These are phyloP conservation scores for Volvox reticuliferus DNA, from an alignment of 139 green algal species.

Conservation along the genomic window DNA sequence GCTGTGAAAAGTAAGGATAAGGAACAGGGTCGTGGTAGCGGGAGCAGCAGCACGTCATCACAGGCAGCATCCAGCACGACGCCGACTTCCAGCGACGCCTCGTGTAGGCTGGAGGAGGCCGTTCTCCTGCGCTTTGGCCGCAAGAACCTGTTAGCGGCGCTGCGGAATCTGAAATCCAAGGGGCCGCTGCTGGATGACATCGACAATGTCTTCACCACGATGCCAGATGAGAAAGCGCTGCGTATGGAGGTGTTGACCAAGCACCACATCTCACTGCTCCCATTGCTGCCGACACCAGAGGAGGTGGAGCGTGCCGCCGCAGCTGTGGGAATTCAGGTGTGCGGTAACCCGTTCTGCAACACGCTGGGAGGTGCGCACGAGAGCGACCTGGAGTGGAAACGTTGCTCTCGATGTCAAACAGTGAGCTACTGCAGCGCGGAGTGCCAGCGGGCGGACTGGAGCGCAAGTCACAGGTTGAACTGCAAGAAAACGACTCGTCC, in stretches of 20 bases:
- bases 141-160: background rate
- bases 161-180: background rate
- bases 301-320: background rate
- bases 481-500: background rate
- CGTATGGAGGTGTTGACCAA: background rate
- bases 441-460: slow-evolving; percentile 14
- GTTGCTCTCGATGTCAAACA: slow-evolving; percentile 4
- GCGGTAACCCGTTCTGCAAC: background rate
- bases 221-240: background rate
- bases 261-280: background rate
- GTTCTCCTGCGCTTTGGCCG: background rate
- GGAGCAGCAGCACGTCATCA: background rate
- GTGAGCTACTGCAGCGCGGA: background rate
- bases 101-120: background rate
- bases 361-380: background rate
- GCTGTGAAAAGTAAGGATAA: background rate
- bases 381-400: background rate
- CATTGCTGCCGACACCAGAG: background rate
- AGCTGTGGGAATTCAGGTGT: background rate
- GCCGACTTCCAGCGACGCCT: too few species aligned
- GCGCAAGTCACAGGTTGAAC: background rate
- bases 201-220: background rate
- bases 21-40: background rate
- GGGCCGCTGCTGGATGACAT: background rate
- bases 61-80: background rate